Conservation (phyloP, 2,329 filamentous ascomycete genomes). For the Fusarium bactridioides region DNA sequence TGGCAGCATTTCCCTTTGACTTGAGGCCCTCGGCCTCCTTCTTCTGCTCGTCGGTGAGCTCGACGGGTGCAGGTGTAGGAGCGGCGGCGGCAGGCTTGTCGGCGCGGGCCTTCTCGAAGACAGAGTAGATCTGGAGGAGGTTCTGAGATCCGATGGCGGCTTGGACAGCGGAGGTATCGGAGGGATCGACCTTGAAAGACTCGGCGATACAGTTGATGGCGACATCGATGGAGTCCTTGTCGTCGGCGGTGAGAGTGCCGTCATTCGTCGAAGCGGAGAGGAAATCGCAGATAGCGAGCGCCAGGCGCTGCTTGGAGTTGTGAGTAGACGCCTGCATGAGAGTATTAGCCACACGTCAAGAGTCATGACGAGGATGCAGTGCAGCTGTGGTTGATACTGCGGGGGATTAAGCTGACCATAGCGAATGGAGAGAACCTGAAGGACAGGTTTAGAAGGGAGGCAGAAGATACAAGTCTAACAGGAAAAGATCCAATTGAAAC, state of each 20-base stretch:
- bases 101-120: conserved; percentile 85
- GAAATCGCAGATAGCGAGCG: conserved; percentile 97
- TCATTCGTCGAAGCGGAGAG: conserved; percentile 84
- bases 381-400: conserved; percentile 4
- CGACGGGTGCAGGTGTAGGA: conserved; percentile 42
- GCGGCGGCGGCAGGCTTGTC: conserved; percentile 53
- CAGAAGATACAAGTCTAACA: neutral
- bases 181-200: conserved; percentile 92
- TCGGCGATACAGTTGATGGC: conserved; percentile 94
- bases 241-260: conserved; percentile 86
- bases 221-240: conserved; percentile 92
- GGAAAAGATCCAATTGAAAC: conserved; percentile 10
- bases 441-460: neutral
- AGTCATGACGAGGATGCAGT: conserved; percentile 3
- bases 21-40: conserved; percentile 89
- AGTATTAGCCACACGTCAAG: conserved; percentile 8
- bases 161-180: conserved; percentile 74
- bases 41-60: conserved; percentile 65
- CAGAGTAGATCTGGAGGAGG: conserved; percentile 88
- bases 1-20: conserved; percentile 89
- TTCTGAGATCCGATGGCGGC: conserved; percentile 86
- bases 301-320: conserved; percentile 80
- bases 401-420: conserved; percentile 24
- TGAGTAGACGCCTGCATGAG: conserved; percentile 44
- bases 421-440: conserved; percentile 8